Evolutionary conservation across 768 basidiomycete species (phyloP).

Genomic region (Russula foetens): DNA sequence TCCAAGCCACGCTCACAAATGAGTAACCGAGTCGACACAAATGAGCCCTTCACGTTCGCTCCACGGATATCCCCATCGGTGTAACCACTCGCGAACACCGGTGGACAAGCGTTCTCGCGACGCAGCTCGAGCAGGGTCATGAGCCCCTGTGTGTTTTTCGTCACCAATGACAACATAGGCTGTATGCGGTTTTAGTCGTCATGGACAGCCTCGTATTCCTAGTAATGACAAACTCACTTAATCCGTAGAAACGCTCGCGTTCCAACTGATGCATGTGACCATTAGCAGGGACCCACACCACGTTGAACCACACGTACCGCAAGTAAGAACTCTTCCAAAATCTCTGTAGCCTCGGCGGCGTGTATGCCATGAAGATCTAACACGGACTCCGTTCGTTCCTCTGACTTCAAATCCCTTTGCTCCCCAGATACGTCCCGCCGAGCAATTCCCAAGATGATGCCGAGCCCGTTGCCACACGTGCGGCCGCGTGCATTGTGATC

Average conservation of each 20-base stretch:
- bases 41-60: conserved; percentile 85
- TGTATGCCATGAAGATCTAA: conserved; percentile 93
- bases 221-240: conserved; percentile 43
- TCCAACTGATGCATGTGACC: conserved; percentile 51
- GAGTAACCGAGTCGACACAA: conserved; percentile 81
- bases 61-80: conserved; percentile 96
- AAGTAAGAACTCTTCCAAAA: conserved; percentile 81
- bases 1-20: conserved; percentile 28
- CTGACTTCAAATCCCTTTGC: conserved; percentile 53
- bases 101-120: conserved; percentile 78
- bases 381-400: conserved; percentile 84
- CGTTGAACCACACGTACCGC: conserved; percentile 47
- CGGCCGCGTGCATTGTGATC: conserved; percentile 73
- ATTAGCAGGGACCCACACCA: not conserved
- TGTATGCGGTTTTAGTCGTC: conserved; percentile 23
- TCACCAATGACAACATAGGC: conserved; percentile 91
- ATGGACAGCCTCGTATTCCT: not conserved
- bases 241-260: conserved; percentile 77
- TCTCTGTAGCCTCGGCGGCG: conserved; percentile 86
- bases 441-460: conserved; percentile 84
- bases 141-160: conserved; percentile 93
- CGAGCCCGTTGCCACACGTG: conserved; percentile 70
- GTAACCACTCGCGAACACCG: conserved; percentile 85
- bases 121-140: conserved; percentile 73
- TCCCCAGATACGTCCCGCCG: conserved; percentile 41